Base-by-base conservation (phyloP, 2,329 filamentous ascomycete genomes). In the Metarhizium robertsii region DNA sequence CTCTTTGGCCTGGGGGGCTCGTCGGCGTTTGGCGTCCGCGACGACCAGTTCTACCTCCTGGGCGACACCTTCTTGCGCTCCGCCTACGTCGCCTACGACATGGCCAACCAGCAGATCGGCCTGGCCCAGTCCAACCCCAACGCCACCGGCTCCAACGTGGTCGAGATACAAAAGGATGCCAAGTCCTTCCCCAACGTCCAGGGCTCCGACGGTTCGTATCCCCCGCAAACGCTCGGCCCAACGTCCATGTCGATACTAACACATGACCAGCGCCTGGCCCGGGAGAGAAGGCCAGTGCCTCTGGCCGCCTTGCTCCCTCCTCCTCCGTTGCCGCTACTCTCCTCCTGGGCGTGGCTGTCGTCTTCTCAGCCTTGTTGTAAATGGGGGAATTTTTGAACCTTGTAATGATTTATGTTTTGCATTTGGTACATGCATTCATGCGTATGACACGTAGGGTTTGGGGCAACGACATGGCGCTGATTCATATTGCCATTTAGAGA, bases 51-150 rank as follows among this genome's bases (percentile, higher is more conserved):
- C 61, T 71, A 71, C 46, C 66, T 83, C n/a, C 70, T 83, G n/a
- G 80, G 80, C 11, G 80, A 82, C 61, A 80, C 79, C 1, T 80
- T 84, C 64, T 59, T 83, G 59, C 75, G 80, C 36, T 80, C 77
- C 11, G 78, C 78, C 25, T 83, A 83, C 62, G 76, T 80, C 52
- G 79, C 81, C 54, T 81, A 80, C 64, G 78, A 83, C 61, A 64
- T 81, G 46, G 69, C 68, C 54, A 75, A 79, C 65, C 63, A 76
- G 61, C 68, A 78, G 67, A 69, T 83, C 54, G 78, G 69, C 56
- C 63, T 83, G 4, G 79, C 78, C 13, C 79, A 79, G 68, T 73
- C 80, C 51, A 79, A 79, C 59, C 64, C 79, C 53, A 76, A 78
- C 63, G 69, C 69, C 57, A 74, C 71, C 34, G 63, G 67, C 25